These are phyloP conservation scores for Raphanus hybrid DNA, from an alignment of 441 rosid genomes.

Conservation along the genomic window DNA sequence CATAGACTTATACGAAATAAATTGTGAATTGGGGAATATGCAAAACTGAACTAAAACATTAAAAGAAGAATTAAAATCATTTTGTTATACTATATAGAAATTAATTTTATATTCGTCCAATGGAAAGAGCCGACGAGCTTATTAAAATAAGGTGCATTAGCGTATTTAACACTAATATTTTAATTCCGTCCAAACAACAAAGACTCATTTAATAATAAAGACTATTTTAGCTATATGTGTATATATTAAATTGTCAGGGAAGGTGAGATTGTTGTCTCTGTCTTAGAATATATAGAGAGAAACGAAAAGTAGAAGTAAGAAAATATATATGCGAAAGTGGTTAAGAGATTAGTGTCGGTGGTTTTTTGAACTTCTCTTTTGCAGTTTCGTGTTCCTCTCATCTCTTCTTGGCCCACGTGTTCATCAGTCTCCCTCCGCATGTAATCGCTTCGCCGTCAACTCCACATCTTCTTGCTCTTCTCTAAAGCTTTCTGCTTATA, in stretches of 20 bases:
- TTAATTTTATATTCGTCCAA: slow-evolving; percentile 18
- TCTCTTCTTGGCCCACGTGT: slow-evolving; percentile 47
- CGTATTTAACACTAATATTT: slow-evolving; percentile 30
- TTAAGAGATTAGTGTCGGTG: slow-evolving; percentile 45
- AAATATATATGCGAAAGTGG: slow-evolving; percentile 12
- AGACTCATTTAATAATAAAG: slow-evolving; percentile 16
- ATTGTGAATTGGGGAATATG: neutral
- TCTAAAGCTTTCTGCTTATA: neutral
- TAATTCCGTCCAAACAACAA: slow-evolving; percentile 40
- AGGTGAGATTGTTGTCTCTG: slow-evolving; percentile 35
- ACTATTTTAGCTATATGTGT: slow-evolving; percentile 1
- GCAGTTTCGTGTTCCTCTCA: slow-evolving; percentile 46
- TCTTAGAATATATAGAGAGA: slow-evolving; percentile 33
- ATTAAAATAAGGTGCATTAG: slow-evolving; percentile 36
- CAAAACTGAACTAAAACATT: neutral
- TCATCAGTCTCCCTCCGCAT: slow-evolving; percentile 40
- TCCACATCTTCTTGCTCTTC: slow-evolving; percentile 21
- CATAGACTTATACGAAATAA: neutral
- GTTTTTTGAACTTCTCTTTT: slow-evolving; percentile 35
- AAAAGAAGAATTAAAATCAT: neutral
- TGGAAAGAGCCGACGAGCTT: slow-evolving; percentile 32
- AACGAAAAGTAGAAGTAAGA: neutral
- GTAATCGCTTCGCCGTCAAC: slow-evolving; percentile 46
- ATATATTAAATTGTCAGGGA: slow-evolving; percentile 36
- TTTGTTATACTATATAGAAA: neutral